Evolutionary conservation across 2,329 filamentous ascomycete species (phyloP).

Genomic region (Nakataea oryzae): DNA sequence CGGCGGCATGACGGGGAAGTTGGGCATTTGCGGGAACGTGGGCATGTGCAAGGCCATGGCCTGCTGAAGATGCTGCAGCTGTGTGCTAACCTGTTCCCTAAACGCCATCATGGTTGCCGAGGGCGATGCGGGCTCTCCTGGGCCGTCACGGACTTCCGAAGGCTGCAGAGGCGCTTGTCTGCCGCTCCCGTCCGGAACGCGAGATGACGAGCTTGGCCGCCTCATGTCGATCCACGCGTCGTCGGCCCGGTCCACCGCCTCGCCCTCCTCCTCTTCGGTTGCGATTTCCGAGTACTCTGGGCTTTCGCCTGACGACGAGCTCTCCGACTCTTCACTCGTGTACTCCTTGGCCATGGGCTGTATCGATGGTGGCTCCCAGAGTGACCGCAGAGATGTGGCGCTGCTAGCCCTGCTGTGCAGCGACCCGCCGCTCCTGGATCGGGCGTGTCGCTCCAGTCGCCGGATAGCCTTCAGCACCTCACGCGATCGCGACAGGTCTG

Average conservation of each 20-base stretch:
- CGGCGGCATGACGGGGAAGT: slow-evolving; percentile 39
- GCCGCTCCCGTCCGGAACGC: not conserved
- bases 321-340: slow-evolving; percentile 22
- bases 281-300: slow-evolving; percentile 33
- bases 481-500: slow-evolving; percentile 59
- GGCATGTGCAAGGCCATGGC: slow-evolving; percentile 56
- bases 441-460: slow-evolving; percentile 48
- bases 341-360: slow-evolving; percentile 27
- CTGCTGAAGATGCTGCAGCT: slow-evolving; percentile 69
- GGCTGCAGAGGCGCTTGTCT: slow-evolving; percentile 8
- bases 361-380: slow-evolving; percentile 48
- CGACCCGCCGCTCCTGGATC: slow-evolving; percentile 56
- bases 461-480: slow-evolving; percentile 54
- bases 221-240: slow-evolving; percentile 27
- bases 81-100: slow-evolving; percentile 62
- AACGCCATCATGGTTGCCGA: slow-evolving; percentile 57
- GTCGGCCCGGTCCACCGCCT: slow-evolving; percentile 23
- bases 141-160: slow-evolving; percentile 13
- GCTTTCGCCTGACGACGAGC: slow-evolving; percentile 23
- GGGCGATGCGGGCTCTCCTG: slow-evolving; percentile 36
- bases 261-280: slow-evolving; percentile 30
- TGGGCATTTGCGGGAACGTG: slow-evolving; percentile 49
- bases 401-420: slow-evolving; percentile 55
- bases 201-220: slow-evolving; percentile 8
- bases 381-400: slow-evolving; percentile 53